Base-by-base conservation (phyloP, 2,329 filamentous ascomycete species). In the Colletotrichum sidae region DNA sequence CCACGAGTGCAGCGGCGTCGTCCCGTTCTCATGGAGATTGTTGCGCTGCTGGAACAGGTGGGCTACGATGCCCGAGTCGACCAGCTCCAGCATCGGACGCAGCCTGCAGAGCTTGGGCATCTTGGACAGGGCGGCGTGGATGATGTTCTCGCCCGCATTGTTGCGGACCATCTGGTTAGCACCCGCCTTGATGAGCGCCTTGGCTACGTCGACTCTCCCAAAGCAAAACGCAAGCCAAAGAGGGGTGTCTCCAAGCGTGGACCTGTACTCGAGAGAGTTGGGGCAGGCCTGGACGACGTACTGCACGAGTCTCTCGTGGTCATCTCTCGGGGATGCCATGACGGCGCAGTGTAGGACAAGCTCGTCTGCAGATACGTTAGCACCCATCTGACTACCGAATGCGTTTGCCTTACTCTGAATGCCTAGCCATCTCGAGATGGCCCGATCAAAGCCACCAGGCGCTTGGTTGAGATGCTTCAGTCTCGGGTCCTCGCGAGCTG, bases 151-250 rank as follows among this genome's bases (percentile, higher is more conserved):
- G 10, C 88, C 87, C 3, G 78, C 73, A 9, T 77, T 78, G 72
- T 92, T 89, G 33, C 88, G 88, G 39, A 79, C 79, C 1, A 87
- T 86, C 72, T 92, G 89, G 72, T 96, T 88, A 2, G 92, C 91
- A 3, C 91, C 92, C 34, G 85, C 86, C 1, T 84, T 79, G 55
- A 95, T 82, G 41, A 97, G 82, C 0, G 87, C 79, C 70, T 87
- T 86, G 13, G 85, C 84, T 17, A 85, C 84, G 2, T 87, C 79
- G 13, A 83, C 70, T 17, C 85, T 83, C 10, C 85, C 83, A 3
- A 86, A 77, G 2, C 81, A 77, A 67, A 89, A 90, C 2, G 92
- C 92, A 9, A 92, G 74, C 60, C 89, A 84, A 1, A 96, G 81
- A 2, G 93, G 92, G 0, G 92, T 94, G 55, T 84, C 79, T 0